Evolutionary conservation across 139 green algal species (phyloP).

Genomic region (Pycnococcus provasolii): DNA sequence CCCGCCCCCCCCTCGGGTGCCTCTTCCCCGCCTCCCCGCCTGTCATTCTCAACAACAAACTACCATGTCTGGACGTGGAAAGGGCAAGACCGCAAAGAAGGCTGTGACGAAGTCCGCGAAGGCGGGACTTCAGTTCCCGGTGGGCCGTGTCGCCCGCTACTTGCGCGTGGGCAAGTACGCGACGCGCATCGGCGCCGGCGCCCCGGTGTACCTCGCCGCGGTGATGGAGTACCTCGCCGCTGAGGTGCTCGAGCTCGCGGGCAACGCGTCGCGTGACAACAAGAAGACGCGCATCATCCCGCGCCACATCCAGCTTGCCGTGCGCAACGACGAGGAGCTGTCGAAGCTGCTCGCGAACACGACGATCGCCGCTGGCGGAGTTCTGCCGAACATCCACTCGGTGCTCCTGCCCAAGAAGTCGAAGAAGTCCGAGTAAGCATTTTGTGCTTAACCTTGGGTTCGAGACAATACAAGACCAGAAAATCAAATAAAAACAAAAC

Average conservation of each 20-base stretch:
- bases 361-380: constrained; percentile 67
- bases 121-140: constrained; percentile 81
- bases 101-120: constrained; percentile 64
- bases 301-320: constrained; percentile 47
- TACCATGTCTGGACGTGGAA: constrained; percentile 57
- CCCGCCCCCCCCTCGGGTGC: too few species aligned
- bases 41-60: not conserved
- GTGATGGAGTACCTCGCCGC: constrained; percentile 75
- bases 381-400: constrained; percentile 79
- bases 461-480: too few species aligned
- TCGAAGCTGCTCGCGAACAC: constrained; percentile 56
- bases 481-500: too few species aligned
- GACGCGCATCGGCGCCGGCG: constrained; percentile 48
- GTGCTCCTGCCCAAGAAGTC: constrained; percentile 78
- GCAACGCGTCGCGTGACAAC: constrained; percentile 65
- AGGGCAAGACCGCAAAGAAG: constrained; percentile 66
- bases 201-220: constrained; percentile 63
- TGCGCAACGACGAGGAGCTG: constrained; percentile 50
- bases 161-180: constrained; percentile 76
- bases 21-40: too few species aligned
- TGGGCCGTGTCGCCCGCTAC: constrained; percentile 70
- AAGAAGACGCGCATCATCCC: constrained; percentile 69
- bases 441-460: too few species aligned
- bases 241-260: constrained; percentile 63
- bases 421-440: constrained; percentile 46